These are phyloP conservation scores for Euphorbia lathyris DNA, from an alignment of 345 rosid genomes.

Conservation along the genomic window DNA sequence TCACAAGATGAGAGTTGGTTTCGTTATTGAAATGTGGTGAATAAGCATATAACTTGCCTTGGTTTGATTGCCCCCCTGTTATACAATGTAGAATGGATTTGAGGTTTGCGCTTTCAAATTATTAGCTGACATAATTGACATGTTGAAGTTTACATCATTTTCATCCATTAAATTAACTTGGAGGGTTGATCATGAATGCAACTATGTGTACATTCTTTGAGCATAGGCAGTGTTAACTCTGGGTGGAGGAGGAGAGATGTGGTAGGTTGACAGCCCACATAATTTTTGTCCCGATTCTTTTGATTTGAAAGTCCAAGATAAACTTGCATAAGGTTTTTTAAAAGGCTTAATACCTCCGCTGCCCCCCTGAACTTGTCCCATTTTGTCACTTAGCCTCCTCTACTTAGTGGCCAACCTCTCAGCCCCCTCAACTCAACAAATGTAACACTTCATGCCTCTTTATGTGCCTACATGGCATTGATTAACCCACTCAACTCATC, in stretches of 20 bases:
- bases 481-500: too few species aligned
- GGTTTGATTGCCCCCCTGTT: neutral
- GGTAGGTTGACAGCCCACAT: too few species aligned
- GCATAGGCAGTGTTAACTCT: neutral
- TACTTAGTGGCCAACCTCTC: too few species aligned
- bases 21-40: neutral
- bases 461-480: too few species aligned
- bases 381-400: too few species aligned
- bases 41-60: neutral
- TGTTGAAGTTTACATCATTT: neutral
- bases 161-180: neutral
- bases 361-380: too few species aligned
- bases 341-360: too few species aligned
- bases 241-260: neutral
- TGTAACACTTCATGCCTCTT: too few species aligned
- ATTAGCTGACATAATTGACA: neutral
- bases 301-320: too few species aligned
- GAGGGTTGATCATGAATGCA: neutral
- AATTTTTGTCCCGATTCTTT: too few species aligned
- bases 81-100: neutral
- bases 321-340: neutral
- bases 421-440: too few species aligned
- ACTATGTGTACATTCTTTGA: neutral
- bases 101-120: constrained; percentile 1
- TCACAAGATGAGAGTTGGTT: neutral